Evolutionary conservation across 345 rosid species (phyloP).

Genomic region (Eutrema heterophyllum): DNA sequence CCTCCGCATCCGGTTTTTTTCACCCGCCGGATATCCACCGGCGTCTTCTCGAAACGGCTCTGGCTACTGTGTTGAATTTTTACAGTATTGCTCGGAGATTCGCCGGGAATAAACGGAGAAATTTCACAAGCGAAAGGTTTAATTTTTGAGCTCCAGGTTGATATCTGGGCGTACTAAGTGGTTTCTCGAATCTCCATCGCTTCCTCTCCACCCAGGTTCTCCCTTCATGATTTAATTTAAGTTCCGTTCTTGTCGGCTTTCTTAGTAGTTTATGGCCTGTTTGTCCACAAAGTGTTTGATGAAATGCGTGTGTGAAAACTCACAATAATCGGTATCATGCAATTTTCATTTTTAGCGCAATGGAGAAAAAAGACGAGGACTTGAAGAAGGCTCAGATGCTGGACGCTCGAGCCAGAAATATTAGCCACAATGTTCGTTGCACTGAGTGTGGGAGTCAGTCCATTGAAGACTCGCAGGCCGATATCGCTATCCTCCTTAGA

Average conservation of each 20-base stretch:
- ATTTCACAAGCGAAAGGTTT: not conserved
- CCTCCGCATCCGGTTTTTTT: not conserved
- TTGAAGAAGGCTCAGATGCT: slow-evolving; percentile 54
- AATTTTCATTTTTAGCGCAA: slow-evolving; percentile 19
- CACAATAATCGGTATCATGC: not conserved
- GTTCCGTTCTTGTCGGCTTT: not conserved
- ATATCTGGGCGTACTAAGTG: not conserved
- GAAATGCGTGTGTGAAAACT: slow-evolving; percentile 33
- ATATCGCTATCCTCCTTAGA: slow-evolving; percentile 84
- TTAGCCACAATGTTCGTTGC: slow-evolving; percentile 92
- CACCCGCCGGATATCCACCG: not conserved
- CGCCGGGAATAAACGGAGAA: not conserved
- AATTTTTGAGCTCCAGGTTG: not conserved
- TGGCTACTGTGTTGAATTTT: not conserved
- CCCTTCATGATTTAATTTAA: not conserved
- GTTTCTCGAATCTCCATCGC: not conserved
- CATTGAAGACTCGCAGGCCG: slow-evolving; percentile 99
- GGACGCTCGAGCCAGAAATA: slow-evolving; percentile 88
- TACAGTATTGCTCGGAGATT: not conserved
- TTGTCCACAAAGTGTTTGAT: slow-evolving; percentile 36
- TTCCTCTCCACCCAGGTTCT: slow-evolving; percentile 5
- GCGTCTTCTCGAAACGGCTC: not conserved
- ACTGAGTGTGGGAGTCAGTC: slow-evolving; percentile 98
- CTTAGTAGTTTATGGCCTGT: not conserved
- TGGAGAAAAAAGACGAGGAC: slow-evolving; percentile 63